Conservation (phyloP, 163 green algal genomes). For the Chlorella variabilis region DNA sequence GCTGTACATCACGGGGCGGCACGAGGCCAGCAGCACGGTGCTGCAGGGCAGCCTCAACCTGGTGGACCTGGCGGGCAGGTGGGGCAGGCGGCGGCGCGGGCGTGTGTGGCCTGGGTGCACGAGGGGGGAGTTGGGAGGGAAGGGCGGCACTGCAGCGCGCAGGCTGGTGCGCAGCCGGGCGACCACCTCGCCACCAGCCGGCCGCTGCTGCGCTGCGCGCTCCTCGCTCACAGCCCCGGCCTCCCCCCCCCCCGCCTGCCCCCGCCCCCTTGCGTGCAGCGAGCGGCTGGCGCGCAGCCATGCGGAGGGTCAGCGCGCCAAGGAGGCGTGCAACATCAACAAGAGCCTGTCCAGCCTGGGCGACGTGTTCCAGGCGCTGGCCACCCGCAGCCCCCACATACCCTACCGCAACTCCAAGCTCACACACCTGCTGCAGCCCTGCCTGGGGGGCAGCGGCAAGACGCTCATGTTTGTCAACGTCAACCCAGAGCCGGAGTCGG, state of each 20-base stretch:
- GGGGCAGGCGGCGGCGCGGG: too few species aligned
- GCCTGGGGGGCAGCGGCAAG: slow-evolving; percentile 80
- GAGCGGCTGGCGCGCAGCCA: slow-evolving; percentile 61
- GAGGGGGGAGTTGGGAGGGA: too few species aligned
- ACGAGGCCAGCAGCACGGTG: slow-evolving; percentile 53
- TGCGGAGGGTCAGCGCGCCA: slow-evolving; percentile 64
- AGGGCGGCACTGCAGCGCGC: too few species aligned
- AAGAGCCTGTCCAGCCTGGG: slow-evolving; percentile 84
- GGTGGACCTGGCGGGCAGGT: slow-evolving; percentile 76
- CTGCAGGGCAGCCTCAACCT: slow-evolving; percentile 74
- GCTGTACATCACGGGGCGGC: slow-evolving; percentile 70
- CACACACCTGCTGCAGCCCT: slow-evolving; percentile 82
- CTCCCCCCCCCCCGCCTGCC: neutral
- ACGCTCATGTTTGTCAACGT: slow-evolving; percentile 93
- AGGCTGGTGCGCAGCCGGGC: too few species aligned
- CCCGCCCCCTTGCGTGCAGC: slow-evolving; percentile 37
- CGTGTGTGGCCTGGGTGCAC: too few species aligned
- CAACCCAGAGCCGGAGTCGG: slow-evolving; percentile 65
- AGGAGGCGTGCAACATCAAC: slow-evolving; percentile 95
- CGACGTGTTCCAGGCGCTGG: slow-evolving; percentile 87
- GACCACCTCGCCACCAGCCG: too few species aligned
- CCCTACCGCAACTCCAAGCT: slow-evolving; percentile 86
- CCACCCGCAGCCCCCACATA: slow-evolving; percentile 69
- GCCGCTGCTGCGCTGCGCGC: too few species aligned
- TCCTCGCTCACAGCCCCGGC: neutral